These are phyloP conservation scores for Centrapalus pauciflorus DNA, from an alignment of 129 eudicot species.

Conservation along the genomic window DNA sequence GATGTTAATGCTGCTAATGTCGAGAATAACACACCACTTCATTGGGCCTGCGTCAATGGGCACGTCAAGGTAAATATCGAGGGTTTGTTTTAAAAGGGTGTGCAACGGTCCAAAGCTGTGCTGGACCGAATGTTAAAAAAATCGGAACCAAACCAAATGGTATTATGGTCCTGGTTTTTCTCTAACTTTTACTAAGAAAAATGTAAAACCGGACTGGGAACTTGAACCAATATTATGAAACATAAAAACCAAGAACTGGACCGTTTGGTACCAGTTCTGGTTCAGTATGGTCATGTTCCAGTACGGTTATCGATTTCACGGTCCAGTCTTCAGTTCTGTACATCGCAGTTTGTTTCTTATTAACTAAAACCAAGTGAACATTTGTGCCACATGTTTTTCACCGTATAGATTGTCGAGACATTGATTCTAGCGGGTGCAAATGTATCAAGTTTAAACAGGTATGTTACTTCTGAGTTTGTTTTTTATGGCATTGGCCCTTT, in stretches of 20 bases:
- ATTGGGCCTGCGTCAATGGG: slow-evolving; percentile 96
- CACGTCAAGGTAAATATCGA: slow-evolving; percentile 57
- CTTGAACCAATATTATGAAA: too few relatives aligned
- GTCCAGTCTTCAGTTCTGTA: too few relatives aligned
- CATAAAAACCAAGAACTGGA: too few relatives aligned
- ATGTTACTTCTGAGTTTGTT: background rate
- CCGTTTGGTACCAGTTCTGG: too few relatives aligned
- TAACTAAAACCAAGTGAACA: background rate
- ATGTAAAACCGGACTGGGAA: too few relatives aligned
- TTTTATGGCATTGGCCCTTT: background rate
- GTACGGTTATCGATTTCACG: too few relatives aligned
- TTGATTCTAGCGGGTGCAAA: slow-evolving; percentile 82
- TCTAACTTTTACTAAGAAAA: too few relatives aligned
- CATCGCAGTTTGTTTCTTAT: background rate
- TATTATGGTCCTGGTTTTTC: too few relatives aligned
- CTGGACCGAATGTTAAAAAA: too few relatives aligned
- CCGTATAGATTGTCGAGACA: slow-evolving; percentile 53
- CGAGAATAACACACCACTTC: slow-evolving; percentile 90
- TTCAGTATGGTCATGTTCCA: too few relatives aligned
- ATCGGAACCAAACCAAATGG: too few relatives aligned
- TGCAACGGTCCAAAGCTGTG: too few relatives aligned
- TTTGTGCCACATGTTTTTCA: background rate
- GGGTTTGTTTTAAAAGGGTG: background rate
- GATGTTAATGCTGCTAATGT: slow-evolving; percentile 68
- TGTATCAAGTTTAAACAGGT: slow-evolving; percentile 68